phyloP scores from a whole-genome alignment of 208 protist genomes.

The Trichomonas gallinae region DNA sequence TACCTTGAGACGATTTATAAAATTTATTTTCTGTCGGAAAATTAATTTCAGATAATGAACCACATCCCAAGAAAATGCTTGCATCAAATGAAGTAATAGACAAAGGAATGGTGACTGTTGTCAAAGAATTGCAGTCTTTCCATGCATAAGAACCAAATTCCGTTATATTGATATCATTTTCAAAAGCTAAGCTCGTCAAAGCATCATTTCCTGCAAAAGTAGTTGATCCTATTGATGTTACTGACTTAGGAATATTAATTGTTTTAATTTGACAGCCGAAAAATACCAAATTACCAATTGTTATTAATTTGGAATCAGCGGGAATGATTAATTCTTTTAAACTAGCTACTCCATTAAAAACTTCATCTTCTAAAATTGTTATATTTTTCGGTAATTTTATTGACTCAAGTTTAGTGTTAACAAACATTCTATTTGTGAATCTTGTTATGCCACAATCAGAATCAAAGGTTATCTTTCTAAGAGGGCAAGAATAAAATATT shows the following conservation, averaged over 20 bases:
- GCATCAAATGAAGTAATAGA: neutral
- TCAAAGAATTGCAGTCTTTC: neutral
- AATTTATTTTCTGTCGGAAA: neutral
- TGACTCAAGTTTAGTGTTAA: neutral
- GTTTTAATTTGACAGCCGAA: neutral
- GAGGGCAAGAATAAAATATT: no score
- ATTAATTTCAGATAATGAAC: neutral
- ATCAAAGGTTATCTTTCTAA: no score
- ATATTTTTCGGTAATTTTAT: neutral
- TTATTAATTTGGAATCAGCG: neutral
- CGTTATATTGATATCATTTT: neutral
- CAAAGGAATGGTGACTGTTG: neutral
- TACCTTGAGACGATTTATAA: neutral
- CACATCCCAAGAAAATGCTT: neutral
- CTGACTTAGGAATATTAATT: neutral
- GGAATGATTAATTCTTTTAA: neutral
- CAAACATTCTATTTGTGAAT: no score
- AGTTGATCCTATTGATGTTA: neutral
- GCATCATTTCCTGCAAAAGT: neutral
- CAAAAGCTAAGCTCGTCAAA: neutral
- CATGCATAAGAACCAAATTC: neutral
- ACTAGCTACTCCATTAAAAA: neutral
- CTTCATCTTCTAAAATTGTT: neutral
- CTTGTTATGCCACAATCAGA: no score
- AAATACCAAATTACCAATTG: neutral